phyloP scores from a whole-genome alignment of 2,329 filamentous ascomycete species.

The Thielaviopsis punctulata region DNA sequence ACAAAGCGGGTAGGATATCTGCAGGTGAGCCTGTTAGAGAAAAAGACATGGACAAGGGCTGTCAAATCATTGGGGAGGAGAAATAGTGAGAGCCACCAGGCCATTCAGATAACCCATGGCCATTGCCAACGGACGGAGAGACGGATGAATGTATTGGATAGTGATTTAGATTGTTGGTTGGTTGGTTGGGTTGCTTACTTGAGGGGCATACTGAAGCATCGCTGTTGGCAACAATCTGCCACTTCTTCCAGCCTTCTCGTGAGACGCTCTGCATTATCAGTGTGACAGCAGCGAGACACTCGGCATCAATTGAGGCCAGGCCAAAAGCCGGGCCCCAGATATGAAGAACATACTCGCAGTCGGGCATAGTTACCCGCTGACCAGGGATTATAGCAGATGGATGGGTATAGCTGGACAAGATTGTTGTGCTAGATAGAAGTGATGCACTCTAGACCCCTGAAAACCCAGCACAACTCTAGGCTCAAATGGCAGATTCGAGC shows the following conservation, averaged over 20 bases:
- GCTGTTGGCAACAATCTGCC: slow-evolving; percentile 57
- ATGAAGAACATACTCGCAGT: slow-evolving; percentile 44
- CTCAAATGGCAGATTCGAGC: no score
- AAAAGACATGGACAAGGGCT: not conserved
- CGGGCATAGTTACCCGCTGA: slow-evolving; percentile 1
- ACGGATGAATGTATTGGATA: not conserved
- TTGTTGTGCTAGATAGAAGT: no score
- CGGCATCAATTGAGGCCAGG: slow-evolving; percentile 76
- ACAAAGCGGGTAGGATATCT: slow-evolving; percentile 39
- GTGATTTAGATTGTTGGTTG: not conserved
- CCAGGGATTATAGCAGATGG: no score
- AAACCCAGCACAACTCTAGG: no score
- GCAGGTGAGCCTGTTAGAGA: slow-evolving; percentile 8
- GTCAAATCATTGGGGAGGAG: not conserved
- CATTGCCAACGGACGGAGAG: not conserved
- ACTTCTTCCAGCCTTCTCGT: slow-evolving; percentile 20
- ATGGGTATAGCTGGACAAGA: no score
- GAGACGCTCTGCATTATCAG: slow-evolving; percentile 39
- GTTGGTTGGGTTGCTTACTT: slow-evolving; percentile 34
- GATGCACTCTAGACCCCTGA: not conserved
- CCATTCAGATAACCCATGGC: not conserved
- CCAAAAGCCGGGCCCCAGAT: slow-evolving; percentile 82
- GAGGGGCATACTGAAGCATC: slow-evolving; percentile 54
- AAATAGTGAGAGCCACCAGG: slow-evolving; percentile 1
- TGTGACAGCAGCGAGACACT: slow-evolving; percentile 71